A percentile compares a stretch with the other conserved stretches of the same genome.
Conservation (phyloP, 805 yeast species). For the Teunomyces barrocoloradensis region DNA sequence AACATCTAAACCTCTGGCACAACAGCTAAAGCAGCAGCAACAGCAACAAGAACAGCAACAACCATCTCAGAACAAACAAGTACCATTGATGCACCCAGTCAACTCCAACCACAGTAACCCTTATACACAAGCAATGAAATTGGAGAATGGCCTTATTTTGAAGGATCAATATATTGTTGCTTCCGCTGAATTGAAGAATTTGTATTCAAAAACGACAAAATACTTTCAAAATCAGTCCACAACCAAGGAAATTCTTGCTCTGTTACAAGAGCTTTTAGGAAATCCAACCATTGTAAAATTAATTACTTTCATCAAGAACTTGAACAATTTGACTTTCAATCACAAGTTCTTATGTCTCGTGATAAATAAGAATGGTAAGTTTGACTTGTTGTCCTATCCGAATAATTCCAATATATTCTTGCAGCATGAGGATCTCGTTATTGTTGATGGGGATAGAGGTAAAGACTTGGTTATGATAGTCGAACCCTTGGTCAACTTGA, state of each 20-base stretch:
- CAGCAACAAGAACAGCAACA: constrained; percentile 12
- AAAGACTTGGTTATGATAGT: constrained; percentile 73
- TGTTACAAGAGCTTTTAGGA: constrained; percentile 25
- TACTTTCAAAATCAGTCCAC: constrained; percentile 48
- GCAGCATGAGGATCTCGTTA: constrained; percentile 62
- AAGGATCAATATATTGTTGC: constrained; percentile 57
- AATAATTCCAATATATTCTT: constrained; percentile 59
- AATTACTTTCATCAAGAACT: constrained; percentile 36
- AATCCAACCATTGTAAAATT: constrained; percentile 29
- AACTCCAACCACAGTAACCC: constrained; percentile 3
- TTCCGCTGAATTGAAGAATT: constrained; percentile 51
- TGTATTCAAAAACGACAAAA: constrained; percentile 46
- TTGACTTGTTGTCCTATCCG: constrained; percentile 69
- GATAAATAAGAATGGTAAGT: constrained; percentile 60
- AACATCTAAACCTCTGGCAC: constrained; percentile 8
- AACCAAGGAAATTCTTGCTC: constrained; percentile 23
- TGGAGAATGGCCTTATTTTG: constrained; percentile 64
- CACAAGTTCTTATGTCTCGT: constrained; percentile 48
- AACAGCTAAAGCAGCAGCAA: background rate
- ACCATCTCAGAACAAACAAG: constrained; percentile 5
- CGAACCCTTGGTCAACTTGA: constrained; percentile 60
- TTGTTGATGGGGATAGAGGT: constrained; percentile 83
- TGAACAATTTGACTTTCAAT: constrained; percentile 40
- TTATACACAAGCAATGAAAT: constrained; percentile 23
- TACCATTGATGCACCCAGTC: background rate